Evolutionary conservation across 257 asterid species (phyloP).

Genomic region (Gardenia jasminoides): DNA sequence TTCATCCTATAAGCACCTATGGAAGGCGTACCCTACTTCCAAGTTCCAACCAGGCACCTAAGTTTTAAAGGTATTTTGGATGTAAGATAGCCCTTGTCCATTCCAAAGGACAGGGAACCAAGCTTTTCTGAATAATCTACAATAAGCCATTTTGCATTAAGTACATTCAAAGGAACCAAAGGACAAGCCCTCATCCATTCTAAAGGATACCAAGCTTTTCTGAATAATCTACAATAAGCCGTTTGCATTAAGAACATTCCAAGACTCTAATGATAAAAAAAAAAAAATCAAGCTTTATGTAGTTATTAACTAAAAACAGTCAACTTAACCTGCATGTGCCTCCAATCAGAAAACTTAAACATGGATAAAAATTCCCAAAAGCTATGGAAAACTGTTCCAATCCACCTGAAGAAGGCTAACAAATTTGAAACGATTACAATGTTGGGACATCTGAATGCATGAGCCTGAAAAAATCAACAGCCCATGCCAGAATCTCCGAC

Average conservation of each 20-base stretch:
- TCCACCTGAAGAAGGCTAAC: not conserved
- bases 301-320: too few relatives aligned
- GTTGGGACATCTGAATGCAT: slow-evolving; percentile 21
- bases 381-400: too few relatives aligned
- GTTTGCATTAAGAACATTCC: not conserved
- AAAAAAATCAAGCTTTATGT: not conserved
- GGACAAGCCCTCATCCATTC: not conserved
- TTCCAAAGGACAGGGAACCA: not conserved
- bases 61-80: not conserved
- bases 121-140: not conserved
- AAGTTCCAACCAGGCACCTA: too few relatives aligned
- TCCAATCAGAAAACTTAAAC: too few relatives aligned
- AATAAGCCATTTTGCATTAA: not conserved
- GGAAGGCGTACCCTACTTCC: too few relatives aligned
- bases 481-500: slow-evolving; percentile 11
- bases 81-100: not conserved
- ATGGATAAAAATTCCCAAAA: too few relatives aligned
- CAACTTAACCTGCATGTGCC: too few relatives aligned
- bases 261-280: not conserved
- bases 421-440: not conserved
- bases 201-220: not conserved
- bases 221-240: too few relatives aligned
- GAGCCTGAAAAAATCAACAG: not conserved
- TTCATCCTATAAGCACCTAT: too few relatives aligned
- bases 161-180: not conserved